These are phyloP conservation scores for Discostella stelligeroides DNA, from an alignment of 108 stramenopile genomes.

Conservation along the genomic window DNA sequence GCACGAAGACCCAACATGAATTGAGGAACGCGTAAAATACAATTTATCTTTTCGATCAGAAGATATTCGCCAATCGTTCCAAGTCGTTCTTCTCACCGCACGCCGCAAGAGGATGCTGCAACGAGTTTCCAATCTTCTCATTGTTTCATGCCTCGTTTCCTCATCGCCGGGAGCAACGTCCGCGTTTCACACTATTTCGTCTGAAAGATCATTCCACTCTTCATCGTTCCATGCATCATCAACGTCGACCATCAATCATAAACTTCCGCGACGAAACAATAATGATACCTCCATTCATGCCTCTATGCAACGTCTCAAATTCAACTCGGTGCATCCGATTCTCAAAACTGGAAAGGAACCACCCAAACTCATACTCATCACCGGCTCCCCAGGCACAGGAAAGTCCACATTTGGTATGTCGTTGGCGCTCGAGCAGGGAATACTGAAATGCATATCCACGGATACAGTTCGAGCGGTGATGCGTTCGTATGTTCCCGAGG, in stretches of 20 bases:
- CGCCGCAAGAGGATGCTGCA: neutral
- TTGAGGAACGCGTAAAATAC: too few relatives aligned
- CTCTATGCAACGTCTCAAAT: constrained; percentile 36
- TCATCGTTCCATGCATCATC: too few relatives aligned
- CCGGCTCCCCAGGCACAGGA: constrained; percentile 59
- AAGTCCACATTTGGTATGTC: constrained; percentile 71
- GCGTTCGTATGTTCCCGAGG: constrained; percentile 54
- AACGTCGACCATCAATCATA: neutral
- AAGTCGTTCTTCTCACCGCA: too few relatives aligned
- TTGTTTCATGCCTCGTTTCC: neutral
- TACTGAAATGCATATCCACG: constrained; percentile 67
- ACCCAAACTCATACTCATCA: constrained; percentile 59
- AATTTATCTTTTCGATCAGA: too few relatives aligned
- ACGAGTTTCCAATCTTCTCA: constrained; percentile 1
- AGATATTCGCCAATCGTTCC: too few relatives aligned
- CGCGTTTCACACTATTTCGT: too few relatives aligned
- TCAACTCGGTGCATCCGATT: constrained; percentile 14
- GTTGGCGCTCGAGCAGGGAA: constrained; percentile 65
- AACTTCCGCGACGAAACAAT: constrained; percentile 7
- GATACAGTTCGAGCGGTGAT: constrained; percentile 68
- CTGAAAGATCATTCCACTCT: too few relatives aligned
- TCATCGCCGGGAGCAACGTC: neutral
- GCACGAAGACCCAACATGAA: too few relatives aligned
- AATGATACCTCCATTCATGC: constrained; percentile 9
- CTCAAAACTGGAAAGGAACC: constrained; percentile 29